These are phyloP conservation scores for Pestalotiopsis sp. DNA, from an alignment of 2,329 filamentous ascomycete genomes.

Conservation along the genomic window DNA sequence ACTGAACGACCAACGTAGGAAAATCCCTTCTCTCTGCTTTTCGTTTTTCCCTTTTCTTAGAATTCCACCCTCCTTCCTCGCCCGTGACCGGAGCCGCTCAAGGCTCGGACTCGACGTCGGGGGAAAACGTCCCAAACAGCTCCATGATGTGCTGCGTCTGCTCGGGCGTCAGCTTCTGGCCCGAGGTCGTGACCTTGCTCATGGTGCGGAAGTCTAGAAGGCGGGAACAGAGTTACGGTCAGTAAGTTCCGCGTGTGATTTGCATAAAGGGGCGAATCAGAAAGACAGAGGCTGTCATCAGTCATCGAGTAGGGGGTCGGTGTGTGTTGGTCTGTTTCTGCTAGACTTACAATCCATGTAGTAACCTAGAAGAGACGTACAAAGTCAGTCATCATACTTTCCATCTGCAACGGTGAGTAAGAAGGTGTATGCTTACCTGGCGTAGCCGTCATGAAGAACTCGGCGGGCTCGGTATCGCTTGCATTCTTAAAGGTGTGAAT, in stretches of 20 bases:
- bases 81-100: conserved; percentile 13
- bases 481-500: conserved; percentile 38
- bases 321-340: not conserved
- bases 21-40: too few species aligned
- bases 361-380: conserved; percentile 27
- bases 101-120: conserved; percentile 35
- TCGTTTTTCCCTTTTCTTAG: not conserved
- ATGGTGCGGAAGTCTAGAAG: conserved; percentile 37
- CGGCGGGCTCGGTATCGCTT: conserved; percentile 32
- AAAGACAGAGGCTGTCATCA: too few species aligned
- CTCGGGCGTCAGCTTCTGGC: conserved; percentile 26
- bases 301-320: not conserved
- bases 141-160: conserved; percentile 37
- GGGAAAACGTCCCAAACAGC: conserved; percentile 38
- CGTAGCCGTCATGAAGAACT: conserved; percentile 40
- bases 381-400: not conserved
- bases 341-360: conserved; percentile 38
- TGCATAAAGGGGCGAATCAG: too few species aligned
- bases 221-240: not conserved
- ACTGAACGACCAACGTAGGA: too few species aligned
- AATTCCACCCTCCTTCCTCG: not conserved
- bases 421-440: conserved; percentile 24
- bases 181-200: conserved; percentile 29
- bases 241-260: too few species aligned
- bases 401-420: not conserved